Conservation (phyloP, 345 rosid genomes). For the Euclidium syriacum region DNA sequence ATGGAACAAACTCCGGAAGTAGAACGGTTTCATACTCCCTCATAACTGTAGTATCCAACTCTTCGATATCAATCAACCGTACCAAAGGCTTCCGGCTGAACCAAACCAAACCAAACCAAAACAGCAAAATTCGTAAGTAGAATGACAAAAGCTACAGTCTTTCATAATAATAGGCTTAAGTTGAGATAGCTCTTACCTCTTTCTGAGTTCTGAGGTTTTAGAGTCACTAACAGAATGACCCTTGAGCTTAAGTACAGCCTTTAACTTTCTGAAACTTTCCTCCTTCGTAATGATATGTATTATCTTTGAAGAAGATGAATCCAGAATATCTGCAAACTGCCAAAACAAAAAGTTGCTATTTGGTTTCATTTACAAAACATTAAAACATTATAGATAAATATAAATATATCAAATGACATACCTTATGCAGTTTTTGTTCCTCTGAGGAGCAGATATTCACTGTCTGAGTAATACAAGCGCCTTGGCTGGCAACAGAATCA, state of each 20-base stretch:
- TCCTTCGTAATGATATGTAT: conserved; percentile 38
- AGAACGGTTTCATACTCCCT: conserved; percentile 41
- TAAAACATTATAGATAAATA: neutral
- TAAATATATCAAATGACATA: conserved; percentile 12
- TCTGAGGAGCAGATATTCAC: conserved; percentile 39
- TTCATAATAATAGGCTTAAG: neutral
- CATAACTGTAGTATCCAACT: conserved; percentile 30
- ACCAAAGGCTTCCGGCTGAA: conserved; percentile 31
- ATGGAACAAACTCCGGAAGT: conserved; percentile 39
- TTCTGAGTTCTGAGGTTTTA: conserved; percentile 18
- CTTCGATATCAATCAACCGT: conserved; percentile 31
- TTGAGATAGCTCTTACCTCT: conserved; percentile 34
- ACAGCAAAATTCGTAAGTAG: neutral
- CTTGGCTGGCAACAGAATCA: conserved; percentile 45
- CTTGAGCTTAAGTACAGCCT: conserved; percentile 36
- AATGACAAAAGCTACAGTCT: neutral
- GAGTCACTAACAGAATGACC: conserved; percentile 30
- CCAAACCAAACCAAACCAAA: neutral
- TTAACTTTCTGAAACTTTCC: conserved; percentile 30
- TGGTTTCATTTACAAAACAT: neutral
- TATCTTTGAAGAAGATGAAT: conserved; percentile 30
- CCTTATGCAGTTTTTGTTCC: conserved; percentile 46
- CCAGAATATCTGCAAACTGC: conserved; percentile 35
- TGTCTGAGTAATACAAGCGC: conserved; percentile 47
- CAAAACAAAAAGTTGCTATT: neutral